Evolutionary conservation across 2,329 filamentous ascomycete species (phyloP).

Genomic region (Escovopsis weberi): DNA sequence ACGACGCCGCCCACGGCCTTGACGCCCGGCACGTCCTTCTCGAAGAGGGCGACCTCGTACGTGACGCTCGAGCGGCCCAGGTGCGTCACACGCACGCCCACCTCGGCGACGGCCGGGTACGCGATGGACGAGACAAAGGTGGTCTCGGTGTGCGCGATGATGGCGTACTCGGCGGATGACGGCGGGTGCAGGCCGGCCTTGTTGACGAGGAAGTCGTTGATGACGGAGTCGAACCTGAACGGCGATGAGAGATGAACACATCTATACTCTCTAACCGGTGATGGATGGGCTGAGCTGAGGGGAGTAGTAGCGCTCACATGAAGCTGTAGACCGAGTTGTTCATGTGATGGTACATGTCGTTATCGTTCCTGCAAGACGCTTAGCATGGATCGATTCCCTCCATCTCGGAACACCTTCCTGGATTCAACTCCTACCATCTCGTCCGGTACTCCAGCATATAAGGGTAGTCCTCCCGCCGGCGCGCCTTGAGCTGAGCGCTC

Average conservation of each 20-base stretch:
- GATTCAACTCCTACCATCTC: constrained; percentile 46
- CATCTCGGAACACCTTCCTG: too few species aligned
- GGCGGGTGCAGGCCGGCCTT: constrained; percentile 61
- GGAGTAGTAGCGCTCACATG: constrained; percentile 31
- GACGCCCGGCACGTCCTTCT: constrained; percentile 55
- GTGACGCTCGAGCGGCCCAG: constrained; percentile 76
- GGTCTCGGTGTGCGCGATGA: constrained; percentile 75
- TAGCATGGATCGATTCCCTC: too few species aligned
- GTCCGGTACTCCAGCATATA: constrained; percentile 74
- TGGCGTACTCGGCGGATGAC: constrained; percentile 56
- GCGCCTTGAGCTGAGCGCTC: constrained; percentile 36
- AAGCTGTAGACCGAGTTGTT: constrained; percentile 84
- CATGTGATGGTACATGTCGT: constrained; percentile 90
- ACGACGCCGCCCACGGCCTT: constrained; percentile 76
- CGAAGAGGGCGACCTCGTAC: constrained; percentile 82
- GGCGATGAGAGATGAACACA: neutral
- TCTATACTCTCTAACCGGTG: neutral
- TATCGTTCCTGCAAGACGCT: constrained; percentile 53
- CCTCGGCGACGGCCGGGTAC: constrained; percentile 69
- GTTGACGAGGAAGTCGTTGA: constrained; percentile 77
- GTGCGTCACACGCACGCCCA: constrained; percentile 69
- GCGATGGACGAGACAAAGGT: constrained; percentile 73
- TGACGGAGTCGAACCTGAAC: constrained; percentile 65
- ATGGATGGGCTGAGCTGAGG: neutral
- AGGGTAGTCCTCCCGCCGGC: constrained; percentile 57